Evolutionary conservation across 306 rosid species (phyloP).

Genomic region (Astragalus glycyphyllos): DNA sequence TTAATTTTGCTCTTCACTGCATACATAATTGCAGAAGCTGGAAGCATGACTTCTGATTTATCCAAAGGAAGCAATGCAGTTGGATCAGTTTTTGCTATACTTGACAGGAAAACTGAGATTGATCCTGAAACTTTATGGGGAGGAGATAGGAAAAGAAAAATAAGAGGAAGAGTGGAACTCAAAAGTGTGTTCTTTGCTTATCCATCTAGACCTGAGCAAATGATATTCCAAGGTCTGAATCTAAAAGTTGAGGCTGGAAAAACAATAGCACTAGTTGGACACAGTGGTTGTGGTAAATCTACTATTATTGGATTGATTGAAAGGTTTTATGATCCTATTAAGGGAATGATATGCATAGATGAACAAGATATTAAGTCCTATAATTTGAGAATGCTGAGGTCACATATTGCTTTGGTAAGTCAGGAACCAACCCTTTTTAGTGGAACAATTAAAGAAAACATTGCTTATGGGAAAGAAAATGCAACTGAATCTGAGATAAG

Average conservation of each 20-base stretch:
- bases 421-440: slow-evolving; percentile 85
- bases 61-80: slow-evolving; percentile 84
- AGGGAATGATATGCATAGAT: slow-evolving; percentile 72
- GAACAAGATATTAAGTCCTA: slow-evolving; percentile 77
- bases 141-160: slow-evolving; percentile 52
- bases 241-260: slow-evolving; percentile 76
- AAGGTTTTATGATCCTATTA: slow-evolving; percentile 82
- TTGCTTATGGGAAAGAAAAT: slow-evolving; percentile 73
- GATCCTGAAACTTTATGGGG: slow-evolving; percentile 68
- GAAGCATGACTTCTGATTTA: slow-evolving; percentile 86
- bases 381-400: slow-evolving; percentile 73
- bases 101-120: slow-evolving; percentile 79
- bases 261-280: slow-evolving; percentile 80
- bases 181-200: slow-evolving; percentile 75
- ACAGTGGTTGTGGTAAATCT: slow-evolving; percentile 90
- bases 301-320: slow-evolving; percentile 84
- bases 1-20: slow-evolving; percentile 78
- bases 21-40: slow-evolving; percentile 88
- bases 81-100: slow-evolving; percentile 68
- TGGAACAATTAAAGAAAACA: slow-evolving; percentile 77
- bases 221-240: slow-evolving; percentile 72
- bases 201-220: slow-evolving; percentile 84
- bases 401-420: slow-evolving; percentile 82
- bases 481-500: slow-evolving; percentile 79
- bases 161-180: slow-evolving; percentile 71